phyloP scores from a whole-genome alignment of 139 green algal species.

The Picochlorum sp. region DNA sequence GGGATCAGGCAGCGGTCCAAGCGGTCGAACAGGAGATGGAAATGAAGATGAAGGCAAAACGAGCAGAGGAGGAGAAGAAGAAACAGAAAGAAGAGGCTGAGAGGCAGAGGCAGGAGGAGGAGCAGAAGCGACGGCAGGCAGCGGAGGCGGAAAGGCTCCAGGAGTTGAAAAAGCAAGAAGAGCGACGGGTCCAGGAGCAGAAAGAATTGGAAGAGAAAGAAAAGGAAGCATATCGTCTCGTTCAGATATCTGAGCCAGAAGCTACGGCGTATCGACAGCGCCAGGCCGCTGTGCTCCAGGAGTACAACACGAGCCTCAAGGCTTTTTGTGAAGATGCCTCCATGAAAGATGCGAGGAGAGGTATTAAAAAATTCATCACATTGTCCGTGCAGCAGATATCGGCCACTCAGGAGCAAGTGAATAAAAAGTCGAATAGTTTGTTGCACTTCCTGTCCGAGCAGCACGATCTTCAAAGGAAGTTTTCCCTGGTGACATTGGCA shows the following conservation, averaged over 20 bases:
- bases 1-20: too few species aligned
- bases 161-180: background rate
- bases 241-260: background rate
- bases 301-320: constrained; percentile 17
- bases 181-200: background rate
- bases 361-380: constrained; percentile 66
- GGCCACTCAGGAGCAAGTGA: constrained; percentile 49
- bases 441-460: constrained; percentile 33
- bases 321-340: constrained; percentile 30
- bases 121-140: background rate
- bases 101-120: too few species aligned
- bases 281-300: constrained; percentile 12
- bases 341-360: constrained; percentile 40
- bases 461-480: constrained; percentile 23
- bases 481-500: constrained; percentile 47
- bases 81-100: background rate
- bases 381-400: constrained; percentile 66
- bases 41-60: background rate
- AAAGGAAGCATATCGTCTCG: background rate
- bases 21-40: too few species aligned
- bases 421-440: constrained; percentile 40
- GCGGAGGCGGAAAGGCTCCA: background rate
- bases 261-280: constrained; percentile 6
- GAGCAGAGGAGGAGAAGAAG: background rate
- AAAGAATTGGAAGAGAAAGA: background rate